Base-by-base conservation (phyloP, 805 yeast genomes). In the Danielia reshetovae region DNA sequence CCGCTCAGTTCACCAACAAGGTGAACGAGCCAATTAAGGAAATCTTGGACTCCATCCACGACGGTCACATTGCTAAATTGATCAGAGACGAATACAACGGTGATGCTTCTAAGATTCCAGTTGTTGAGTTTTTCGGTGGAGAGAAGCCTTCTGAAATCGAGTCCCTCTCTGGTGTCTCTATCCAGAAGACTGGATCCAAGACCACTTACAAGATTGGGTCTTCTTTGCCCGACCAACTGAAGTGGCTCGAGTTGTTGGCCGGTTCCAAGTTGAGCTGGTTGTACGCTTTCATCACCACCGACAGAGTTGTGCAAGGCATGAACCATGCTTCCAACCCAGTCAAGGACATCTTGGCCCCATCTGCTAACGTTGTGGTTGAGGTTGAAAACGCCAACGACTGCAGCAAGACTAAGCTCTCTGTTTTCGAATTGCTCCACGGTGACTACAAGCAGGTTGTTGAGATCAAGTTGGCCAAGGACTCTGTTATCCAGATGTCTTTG, bases 11-110 rank as follows among this genome's bases (percentile, higher is more conserved):
- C 72, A 81, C 97, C 51, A 84, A 74, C 54, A 71, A 74, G 56
- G 93, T 85, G 42, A 81, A 93, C 57, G 96, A 87, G 68, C 97
- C 98, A 53, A 85, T 93, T 56, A 81, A 85, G 64, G 85, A 83
- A 29, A 88, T 93, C 50, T 67, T 93, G 67, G 97, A 90, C 58
- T 68, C 74, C 49, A 81, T 93, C 43, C 96, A 93, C 55, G 79
- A 88, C 24, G 96, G 96, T 41, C 97, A 89, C 65, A 83, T 93
- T 57, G 65, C 68, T 38, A 77, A 62, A 49, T 72, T 85, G 56
- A 56, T 88, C 50, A 65, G 70, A 42, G 90, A 85, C 43, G 75
- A 69, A 36, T 93, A 93, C 65, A 62, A 59, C 38, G 81, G 79
- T 46, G 89, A 87, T 54, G 77, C 60, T 37, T 65, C 88, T 14